Base-by-base conservation (phyloP, 257 asterid genomes). In the Solanum piurae region DNA sequence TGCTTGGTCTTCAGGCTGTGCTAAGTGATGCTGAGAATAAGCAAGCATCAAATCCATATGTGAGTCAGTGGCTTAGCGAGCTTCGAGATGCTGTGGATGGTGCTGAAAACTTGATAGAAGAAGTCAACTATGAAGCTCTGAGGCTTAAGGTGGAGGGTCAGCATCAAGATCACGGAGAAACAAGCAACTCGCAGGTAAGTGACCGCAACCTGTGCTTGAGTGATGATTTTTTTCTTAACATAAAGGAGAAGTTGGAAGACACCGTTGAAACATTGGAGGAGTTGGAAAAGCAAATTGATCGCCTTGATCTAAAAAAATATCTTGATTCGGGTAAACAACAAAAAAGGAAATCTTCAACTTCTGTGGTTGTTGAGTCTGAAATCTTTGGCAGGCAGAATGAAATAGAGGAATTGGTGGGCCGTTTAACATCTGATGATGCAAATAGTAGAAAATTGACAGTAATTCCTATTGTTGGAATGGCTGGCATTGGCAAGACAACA, bases 341-440 rank as follows among this genome's bases (percentile, higher is more conserved):
- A 31, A 9, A 14, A 33, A 80, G 91, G 16, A 8, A 23, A 29
- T 79, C 76, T 25, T 27, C 89, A 42, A 89, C 88, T 60, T 89
- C 86, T 23, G 12, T 73, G 82, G 62, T 87, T 7, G 83, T 16
- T 18, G 68, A 83, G 37, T 60, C 83, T 9, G 60, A 38, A 7
- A 52, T 83, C n/a, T 87, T n/a, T 52, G 89, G 86, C 12, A 77
- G 89, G 46, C 18, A 33, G 36, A 46, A 69, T 9, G 89, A 89
- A 34, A 89, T 14, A 34, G 86, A 87, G 86, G 20, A 33, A 37
- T 25, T 89, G 42, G 12, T 87, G 20, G 62, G 66, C 9, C 64
- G 18, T 33, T 36, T 89, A 31, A 38, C 87, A 0, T 5, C 12
- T 75, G 89, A 73, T 18, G 46, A 82, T 36, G 62, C 14, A 7